Evolutionary conservation across 805 yeast species (phyloP), one percentile per base, ranked within the genome.

Genomic region (Zygosaccharomyces kombuchaensis): DNA sequence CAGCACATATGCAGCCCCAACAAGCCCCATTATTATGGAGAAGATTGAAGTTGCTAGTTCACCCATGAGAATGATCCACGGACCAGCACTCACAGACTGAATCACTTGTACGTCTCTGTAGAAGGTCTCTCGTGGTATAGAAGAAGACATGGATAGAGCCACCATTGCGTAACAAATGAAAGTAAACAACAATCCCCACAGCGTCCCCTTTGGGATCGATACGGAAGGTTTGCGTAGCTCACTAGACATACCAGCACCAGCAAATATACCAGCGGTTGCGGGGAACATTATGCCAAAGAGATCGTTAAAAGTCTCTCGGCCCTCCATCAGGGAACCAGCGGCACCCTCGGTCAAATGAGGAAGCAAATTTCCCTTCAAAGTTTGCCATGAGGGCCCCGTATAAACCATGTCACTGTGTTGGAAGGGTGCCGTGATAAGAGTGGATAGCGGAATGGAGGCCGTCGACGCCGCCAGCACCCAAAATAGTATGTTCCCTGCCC

Each of bases 181-280:
- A 0, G 98, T 90, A 31, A 88, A 67, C 3, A 80, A 54, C 7
- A 91, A 68, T 0, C 98, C 99, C 72, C 82, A 78, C 22, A 93
- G 65, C 0, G 99, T 93, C n/a, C 99, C 99, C 49, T 76, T 75
- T 0, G 99, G 99, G 37, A 93, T 93, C 1, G 95, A 80, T 57
- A 77, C 80, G 0, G 96, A 87, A 0, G 99, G 99, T 45, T 77
- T 81, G 45, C 77, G 70, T 51, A 93, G 73, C 56, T 89, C 96
- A 14, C 99, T 98, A 34, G 96, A 88, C 99, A 93, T 93, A 19
- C 96, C 86, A 1, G 99, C 97, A 13, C 99, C 99, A 2, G 99
- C 98, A 65, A 93, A 84, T 22, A 93, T 90, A 47, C 99, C 99
- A 6, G 98, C 96, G 0, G 99, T 91, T 1, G 99, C 96, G 9